Percentiles rank a stretch among this genome's conserved stretches.
Evolutionary conservation across 306 rosid species (phyloP).

Genomic region (Medicago ruthenica): DNA sequence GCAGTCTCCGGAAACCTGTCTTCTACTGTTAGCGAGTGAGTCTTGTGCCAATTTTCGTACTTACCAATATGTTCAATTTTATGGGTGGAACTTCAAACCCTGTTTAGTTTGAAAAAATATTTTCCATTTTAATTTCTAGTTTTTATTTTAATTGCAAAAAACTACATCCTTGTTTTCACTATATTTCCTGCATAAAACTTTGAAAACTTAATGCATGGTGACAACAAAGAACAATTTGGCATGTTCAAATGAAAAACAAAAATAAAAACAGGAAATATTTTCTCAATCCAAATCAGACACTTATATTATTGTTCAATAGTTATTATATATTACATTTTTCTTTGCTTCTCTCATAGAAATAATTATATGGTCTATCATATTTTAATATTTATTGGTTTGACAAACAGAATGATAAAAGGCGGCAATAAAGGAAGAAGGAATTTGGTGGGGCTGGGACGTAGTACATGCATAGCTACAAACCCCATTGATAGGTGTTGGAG

Average conservation of each 20-base stretch:
- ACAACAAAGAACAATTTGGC: background rate
- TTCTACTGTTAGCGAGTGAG: constrained; percentile 54
- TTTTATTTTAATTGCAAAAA: background rate
- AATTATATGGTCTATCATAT: background rate
- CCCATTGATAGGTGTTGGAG: constrained; percentile 94
- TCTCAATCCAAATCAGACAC: background rate
- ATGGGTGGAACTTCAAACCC: background rate
- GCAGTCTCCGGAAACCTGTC: constrained; percentile 48
- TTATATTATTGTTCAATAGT: background rate
- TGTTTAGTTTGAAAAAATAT: background rate
- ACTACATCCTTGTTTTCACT: background rate
- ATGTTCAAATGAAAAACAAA: background rate
- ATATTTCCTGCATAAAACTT: background rate
- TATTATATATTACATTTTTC: constrained; percentile 11
- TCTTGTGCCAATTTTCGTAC: background rate
- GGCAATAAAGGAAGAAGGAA: constrained; percentile 48
- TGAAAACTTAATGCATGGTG: background rate
- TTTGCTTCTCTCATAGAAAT: background rate
- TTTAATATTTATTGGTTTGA: background rate
- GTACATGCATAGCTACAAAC: constrained; percentile 65
- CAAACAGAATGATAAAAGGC: constrained; percentile 43
- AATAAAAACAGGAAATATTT: background rate
- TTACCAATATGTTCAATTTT: constrained; percentile 1
- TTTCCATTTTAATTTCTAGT: background rate
- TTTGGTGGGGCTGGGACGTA: background rate